phyloP scores from a whole-genome alignment of 2,329 filamentous ascomycete genomes.

The Blastomyces parvus region DNA sequence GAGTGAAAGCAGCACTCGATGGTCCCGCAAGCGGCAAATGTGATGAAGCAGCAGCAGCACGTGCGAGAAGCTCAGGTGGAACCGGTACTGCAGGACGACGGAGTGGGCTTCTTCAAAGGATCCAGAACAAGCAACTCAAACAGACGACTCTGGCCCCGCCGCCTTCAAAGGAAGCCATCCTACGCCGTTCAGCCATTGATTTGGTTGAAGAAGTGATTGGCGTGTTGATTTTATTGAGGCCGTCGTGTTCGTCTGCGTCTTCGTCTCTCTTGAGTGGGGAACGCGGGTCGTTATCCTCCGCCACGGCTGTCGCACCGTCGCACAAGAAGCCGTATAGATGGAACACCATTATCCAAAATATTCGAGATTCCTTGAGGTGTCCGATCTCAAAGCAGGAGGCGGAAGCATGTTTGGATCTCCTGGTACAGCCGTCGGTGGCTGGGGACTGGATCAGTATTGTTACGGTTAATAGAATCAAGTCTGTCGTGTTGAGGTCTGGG shows the following conservation, averaged over 20 bases:
- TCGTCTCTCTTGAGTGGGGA: conserved; percentile 24
- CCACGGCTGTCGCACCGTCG: conserved; percentile 30
- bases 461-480: conserved; percentile 37
- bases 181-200: conserved; percentile 56
- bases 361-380: conserved; percentile 55
- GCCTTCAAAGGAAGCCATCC: conserved; percentile 47
- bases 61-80: conserved; percentile 20
- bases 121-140: conserved; percentile 57
- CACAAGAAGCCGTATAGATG: conserved; percentile 58
- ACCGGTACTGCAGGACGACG: conserved; percentile 26
- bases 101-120: conserved; percentile 64
- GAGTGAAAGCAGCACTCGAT: conserved; percentile 25
- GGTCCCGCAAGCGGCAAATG: conserved; percentile 5
- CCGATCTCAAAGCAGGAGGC: conserved; percentile 43
- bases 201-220: conserved; percentile 59
- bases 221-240: conserved; percentile 55
- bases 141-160: conserved; percentile 39
- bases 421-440: conserved; percentile 40
- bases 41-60: conserved; percentile 12
- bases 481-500: conserved; percentile 39
- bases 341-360: conserved; percentile 51
- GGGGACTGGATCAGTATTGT: conserved; percentile 43
- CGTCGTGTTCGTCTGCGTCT: conserved; percentile 24
- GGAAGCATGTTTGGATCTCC: conserved; percentile 38
- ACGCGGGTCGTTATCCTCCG: conserved; percentile 13